Conservation (phyloP, 306 rosid species). For the Adenanthera pavonina region DNA sequence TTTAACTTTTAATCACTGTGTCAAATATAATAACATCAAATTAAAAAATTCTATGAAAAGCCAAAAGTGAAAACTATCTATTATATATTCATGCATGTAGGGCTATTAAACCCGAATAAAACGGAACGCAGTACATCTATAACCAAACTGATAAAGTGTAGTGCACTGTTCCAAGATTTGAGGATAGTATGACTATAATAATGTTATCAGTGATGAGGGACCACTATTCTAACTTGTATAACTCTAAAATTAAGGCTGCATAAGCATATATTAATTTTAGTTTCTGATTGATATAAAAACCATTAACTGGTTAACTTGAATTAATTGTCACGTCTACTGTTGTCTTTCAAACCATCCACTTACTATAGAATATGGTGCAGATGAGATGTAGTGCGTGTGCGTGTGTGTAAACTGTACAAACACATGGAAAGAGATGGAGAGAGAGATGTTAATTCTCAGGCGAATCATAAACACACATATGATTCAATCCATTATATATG, state of each 20-base stretch:
- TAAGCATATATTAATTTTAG: not conserved
- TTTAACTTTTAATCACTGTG: not conserved
- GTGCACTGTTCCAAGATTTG: constrained; percentile 38
- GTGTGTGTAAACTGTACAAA: not conserved
- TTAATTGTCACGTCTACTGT: not conserved
- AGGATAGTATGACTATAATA: constrained; percentile 16
- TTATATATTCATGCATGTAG: not conserved
- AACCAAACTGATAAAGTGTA: constrained; percentile 8
- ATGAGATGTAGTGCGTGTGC: not conserved
- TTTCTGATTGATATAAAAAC: constrained; percentile 6
- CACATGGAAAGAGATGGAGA: no score
- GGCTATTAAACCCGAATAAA: not conserved
- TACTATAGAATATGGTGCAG: not conserved
- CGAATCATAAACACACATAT: not conserved
- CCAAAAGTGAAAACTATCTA: not conserved
- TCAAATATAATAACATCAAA: not conserved
- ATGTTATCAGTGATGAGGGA: constrained; percentile 19
- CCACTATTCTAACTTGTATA: not conserved
- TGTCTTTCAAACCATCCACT: not conserved
- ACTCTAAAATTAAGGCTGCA: not conserved
- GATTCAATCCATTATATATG: not conserved
- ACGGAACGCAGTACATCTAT: not conserved
- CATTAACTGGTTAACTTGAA: not conserved
- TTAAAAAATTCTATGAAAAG: not conserved
- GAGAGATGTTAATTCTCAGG: not conserved